Conservation (phyloP, 805 yeast genomes). For the Wickerhamomyces chaumierensis region DNA sequence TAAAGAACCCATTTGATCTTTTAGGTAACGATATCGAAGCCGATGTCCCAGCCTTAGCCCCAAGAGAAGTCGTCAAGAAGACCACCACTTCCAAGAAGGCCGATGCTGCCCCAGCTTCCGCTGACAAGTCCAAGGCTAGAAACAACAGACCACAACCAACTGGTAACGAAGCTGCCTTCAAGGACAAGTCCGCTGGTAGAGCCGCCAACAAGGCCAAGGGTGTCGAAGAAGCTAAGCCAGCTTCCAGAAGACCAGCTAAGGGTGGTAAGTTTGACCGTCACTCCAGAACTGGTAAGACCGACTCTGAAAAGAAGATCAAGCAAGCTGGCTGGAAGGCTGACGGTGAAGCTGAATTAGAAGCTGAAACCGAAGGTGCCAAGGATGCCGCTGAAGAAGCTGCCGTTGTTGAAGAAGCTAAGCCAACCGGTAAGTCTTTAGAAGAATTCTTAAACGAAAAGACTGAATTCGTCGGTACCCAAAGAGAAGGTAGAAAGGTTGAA, state of each 20-base stretch:
- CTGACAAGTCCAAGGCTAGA: constrained; percentile 71
- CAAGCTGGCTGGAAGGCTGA: constrained; percentile 82
- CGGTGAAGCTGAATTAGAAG: constrained; percentile 56
- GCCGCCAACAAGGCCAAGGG: constrained; percentile 36
- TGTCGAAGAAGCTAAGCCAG: constrained; percentile 44
- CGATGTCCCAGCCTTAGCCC: constrained; percentile 38
- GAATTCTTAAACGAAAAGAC: constrained; percentile 72
- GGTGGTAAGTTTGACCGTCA: constrained; percentile 63
- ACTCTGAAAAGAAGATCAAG: constrained; percentile 72
- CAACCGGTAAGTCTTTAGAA: constrained; percentile 60
- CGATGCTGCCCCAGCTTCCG: constrained; percentile 72
- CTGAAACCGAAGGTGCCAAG: constrained; percentile 47
- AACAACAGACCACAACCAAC: constrained; percentile 57
- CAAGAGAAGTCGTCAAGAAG: constrained; percentile 74
- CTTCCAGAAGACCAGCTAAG: constrained; percentile 41
- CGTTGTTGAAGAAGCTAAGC: constrained; percentile 27
- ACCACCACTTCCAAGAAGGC: constrained; percentile 78
- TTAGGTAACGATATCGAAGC: constrained; percentile 86
- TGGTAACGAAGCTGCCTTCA: constrained; percentile 85
- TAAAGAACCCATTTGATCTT: constrained; percentile 70
- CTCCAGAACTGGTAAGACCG: constrained; percentile 73
- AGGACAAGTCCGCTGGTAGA: constrained; percentile 63
- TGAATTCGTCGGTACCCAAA: constrained; percentile 41
- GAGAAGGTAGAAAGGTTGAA: constrained; percentile 27
- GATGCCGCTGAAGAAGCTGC: constrained; percentile 34